A percentile compares a stretch with the other conserved stretches of the same genome.
Conservation (phyloP, 2,329 filamentous ascomycete genomes). For the Venturiaceae sp. region DNA sequence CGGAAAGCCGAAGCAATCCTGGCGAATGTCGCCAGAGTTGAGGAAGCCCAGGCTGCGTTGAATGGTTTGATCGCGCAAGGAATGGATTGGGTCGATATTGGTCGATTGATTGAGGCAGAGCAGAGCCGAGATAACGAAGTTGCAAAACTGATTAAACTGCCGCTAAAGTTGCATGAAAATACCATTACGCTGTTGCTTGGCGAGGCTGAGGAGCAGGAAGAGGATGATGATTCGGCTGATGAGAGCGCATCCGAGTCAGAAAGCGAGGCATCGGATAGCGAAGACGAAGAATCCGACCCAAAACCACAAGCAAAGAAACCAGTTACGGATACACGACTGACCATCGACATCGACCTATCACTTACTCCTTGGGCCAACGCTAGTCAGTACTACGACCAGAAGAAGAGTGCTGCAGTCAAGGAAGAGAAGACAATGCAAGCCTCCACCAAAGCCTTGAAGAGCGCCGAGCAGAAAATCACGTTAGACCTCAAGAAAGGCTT, state of each 20-base stretch:
- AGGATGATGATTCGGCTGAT: constrained; percentile 48
- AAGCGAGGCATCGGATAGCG: constrained; percentile 51
- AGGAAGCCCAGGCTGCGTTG: constrained; percentile 86
- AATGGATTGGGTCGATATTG: constrained; percentile 97
- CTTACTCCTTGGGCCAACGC: constrained; percentile 85
- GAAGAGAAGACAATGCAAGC: constrained; percentile 78
- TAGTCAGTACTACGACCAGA: constrained; percentile 84
- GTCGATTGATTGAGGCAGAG: constrained; percentile 77
- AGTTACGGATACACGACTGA: constrained; percentile 38
- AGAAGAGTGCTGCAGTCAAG: constrained; percentile 73
- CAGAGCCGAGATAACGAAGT: constrained; percentile 74
- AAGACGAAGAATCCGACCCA: constrained; percentile 32
- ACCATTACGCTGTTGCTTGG: constrained; percentile 70
- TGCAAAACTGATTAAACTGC: constrained; percentile 75
- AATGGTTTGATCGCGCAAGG: constrained; percentile 86
- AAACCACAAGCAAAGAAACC: constrained; percentile 14
- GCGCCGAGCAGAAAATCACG: constrained; percentile 77
- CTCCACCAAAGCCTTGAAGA: constrained; percentile 75
- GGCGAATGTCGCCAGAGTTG: constrained; percentile 80
- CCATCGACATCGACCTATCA: constrained; percentile 76
- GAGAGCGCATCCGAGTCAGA: constrained; percentile 56
- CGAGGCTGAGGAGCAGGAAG: constrained; percentile 57
- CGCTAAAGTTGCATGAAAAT: constrained; percentile 84
- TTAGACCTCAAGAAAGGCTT: constrained; percentile 78
- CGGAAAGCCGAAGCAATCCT: constrained; percentile 86